Conservation (phyloP, 23 red algal genomes). For the Gracilaria domingensis region DNA sequence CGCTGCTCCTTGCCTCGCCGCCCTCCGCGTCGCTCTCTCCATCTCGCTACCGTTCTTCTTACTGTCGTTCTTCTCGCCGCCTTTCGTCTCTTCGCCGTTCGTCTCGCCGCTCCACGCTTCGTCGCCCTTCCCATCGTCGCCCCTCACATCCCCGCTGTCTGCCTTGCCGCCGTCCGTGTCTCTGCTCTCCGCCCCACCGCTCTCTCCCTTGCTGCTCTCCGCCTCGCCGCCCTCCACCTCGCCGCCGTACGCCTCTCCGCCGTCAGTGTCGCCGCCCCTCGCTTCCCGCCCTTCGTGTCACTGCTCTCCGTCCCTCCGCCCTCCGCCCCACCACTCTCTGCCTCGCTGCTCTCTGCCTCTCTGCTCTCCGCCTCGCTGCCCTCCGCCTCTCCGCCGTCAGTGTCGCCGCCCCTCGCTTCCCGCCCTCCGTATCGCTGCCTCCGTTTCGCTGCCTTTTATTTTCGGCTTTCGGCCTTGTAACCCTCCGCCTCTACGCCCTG, state of each 20-base stretch:
- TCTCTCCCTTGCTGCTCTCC: background rate
- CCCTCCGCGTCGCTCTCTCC: no score
- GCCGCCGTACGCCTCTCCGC: no score
- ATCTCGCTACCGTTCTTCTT: background rate
- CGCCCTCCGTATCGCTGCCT: no score
- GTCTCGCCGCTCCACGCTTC: background rate
- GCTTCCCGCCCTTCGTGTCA: background rate
- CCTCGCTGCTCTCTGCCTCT: background rate
- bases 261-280: background rate
- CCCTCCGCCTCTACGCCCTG: no score
- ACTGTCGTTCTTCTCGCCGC: background rate
- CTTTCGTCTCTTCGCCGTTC: background rate
- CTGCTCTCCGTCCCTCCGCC: background rate
- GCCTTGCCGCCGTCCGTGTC: slow-evolving; percentile 6
- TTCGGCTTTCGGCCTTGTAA: no score
- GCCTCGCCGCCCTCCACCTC: background rate
- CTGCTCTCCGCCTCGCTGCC: background rate
- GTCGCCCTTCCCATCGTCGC: background rate
- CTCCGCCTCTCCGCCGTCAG: background rate
- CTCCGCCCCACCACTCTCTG: background rate
- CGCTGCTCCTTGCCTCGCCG: no score
- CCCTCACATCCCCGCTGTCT: no score
- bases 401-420: no score
- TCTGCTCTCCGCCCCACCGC: slow-evolving; percentile 5
- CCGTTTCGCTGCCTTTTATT: no score